phyloP scores from a whole-genome alignment of 306 rosid species.

The Heteromeles arbutifolia region DNA sequence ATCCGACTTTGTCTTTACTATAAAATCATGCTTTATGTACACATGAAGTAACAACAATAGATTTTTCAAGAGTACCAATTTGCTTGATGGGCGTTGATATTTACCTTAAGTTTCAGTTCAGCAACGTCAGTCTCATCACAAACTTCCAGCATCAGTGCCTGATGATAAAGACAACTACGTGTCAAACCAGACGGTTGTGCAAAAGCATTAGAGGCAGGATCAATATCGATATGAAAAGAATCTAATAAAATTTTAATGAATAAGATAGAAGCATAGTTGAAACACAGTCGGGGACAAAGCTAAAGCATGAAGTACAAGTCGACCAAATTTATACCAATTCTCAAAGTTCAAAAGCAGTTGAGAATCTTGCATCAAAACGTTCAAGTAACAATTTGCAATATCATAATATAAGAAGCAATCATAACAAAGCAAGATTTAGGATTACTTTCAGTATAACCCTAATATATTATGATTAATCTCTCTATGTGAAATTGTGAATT shows the following conservation, averaged over 20 bases:
- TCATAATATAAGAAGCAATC: no score
- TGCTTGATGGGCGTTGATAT: constrained; percentile 22
- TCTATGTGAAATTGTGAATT: no score
- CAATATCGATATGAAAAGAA: neutral
- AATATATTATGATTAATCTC: neutral
- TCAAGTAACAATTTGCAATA: no score
- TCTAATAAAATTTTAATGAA: neutral
- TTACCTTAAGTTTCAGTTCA: constrained; percentile 95
- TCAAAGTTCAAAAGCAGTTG: no score
- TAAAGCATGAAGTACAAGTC: neutral
- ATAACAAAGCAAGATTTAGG: neutral
- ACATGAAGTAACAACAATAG: neutral
- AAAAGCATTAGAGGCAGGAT: constrained; percentile 7
- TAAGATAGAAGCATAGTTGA: neutral
- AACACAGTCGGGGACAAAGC: neutral
- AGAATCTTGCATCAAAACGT: no score
- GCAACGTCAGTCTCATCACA: constrained; percentile 97
- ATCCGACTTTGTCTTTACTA: neutral
- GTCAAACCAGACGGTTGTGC: constrained; percentile 22
- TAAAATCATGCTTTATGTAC: constrained; percentile 5
- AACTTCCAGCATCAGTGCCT: constrained; percentile 91
- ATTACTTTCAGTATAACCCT: neutral
- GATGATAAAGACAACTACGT: constrained; percentile 20
- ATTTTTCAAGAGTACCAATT: neutral
- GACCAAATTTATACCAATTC: neutral